Base-by-base conservation (phyloP, 805 yeast genomes). In the Candida gorgasii region DNA sequence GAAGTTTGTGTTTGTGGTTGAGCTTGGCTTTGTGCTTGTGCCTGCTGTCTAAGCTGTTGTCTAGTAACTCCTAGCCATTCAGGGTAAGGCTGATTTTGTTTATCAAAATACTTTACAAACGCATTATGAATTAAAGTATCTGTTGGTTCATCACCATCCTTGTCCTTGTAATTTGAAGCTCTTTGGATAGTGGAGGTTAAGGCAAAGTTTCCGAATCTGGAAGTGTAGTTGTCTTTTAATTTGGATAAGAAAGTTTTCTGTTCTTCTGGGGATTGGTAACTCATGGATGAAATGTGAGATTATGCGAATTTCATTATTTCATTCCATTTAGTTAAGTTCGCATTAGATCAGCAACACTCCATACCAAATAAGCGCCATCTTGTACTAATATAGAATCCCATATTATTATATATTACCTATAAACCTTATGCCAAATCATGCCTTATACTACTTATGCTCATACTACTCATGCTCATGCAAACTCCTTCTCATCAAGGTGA, bases 71-170 rank as follows among this genome's bases (percentile, higher is more conserved):
- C 76, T 24, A 70, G 57, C 76, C 76, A 70, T 20, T 68, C 74
- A 17, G 76, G 76, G 42, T 63, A 70, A n/a, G 65, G 60, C 37
- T 58, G 54, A 26, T 54, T 48, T 14, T 52, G 53, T 5, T 50
- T 19, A 40, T 69, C 72, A 42, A 55, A 70, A 49, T 63, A 66
- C 39, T 61, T 62, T 29, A 68, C 69, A 46, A 70, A 69, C 2
- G 76, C 74, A 46, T 65, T 62, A 56, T 70, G 75, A 47, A 70
- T 62, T 42, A 70, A 57, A 1, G 76, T 70, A 23, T 65, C 72
- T 36, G 63, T 63, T 28, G 61, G 69, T 2, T 59, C 43, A 38
- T 44, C 40, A 4, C 76, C 76, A 52, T 70, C 76, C 33, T 61
- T 64, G 28, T 70, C 76, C 8, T 56, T 42, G 32, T 54, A 45